A percentile compares a stretch with the other conserved stretches of the same genome.
Evolutionary conservation across 768 basidiomycete species (phyloP).

Genomic region (Suillus hirtellus): DNA sequence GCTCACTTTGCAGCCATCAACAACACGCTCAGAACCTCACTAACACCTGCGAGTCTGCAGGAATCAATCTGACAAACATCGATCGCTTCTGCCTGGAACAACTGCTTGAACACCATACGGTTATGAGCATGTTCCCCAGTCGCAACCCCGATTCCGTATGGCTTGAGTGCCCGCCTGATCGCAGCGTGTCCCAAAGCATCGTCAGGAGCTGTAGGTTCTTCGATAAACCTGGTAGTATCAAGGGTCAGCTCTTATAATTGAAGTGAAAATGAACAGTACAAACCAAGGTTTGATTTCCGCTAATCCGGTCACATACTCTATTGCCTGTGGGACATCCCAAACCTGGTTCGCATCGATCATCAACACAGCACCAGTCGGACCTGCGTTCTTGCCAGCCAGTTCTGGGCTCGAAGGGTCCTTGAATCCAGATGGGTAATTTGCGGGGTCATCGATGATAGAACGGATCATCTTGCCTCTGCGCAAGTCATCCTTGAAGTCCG

Average conservation of each 20-base stretch:
- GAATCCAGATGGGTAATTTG: slow-evolving; percentile 64
- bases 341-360: slow-evolving; percentile 99
- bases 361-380: slow-evolving; percentile 89
- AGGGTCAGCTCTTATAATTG: background rate
- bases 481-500: slow-evolving; percentile 76
- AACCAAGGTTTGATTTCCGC: slow-evolving; percentile 86
- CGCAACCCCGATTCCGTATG: slow-evolving; percentile 83
- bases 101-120: slow-evolving; percentile 93
- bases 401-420: slow-evolving; percentile 59
- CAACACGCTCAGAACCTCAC: slow-evolving; percentile 86
- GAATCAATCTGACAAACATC: slow-evolving; percentile 96
- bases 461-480: slow-evolving; percentile 88
- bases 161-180: slow-evolving; percentile 75
- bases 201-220: slow-evolving; percentile 92
- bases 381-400: slow-evolving; percentile 87
- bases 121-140: slow-evolving; percentile 97
- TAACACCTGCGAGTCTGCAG: slow-evolving; percentile 90
- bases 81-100: slow-evolving; percentile 87
- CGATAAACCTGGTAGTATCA: slow-evolving; percentile 68
- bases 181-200: slow-evolving; percentile 85
- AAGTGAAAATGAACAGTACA: slow-evolving; percentile 13
- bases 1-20: slow-evolving; percentile 86
- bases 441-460: slow-evolving; percentile 92
- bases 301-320: slow-evolving; percentile 85
- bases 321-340: slow-evolving; percentile 91